A percentile compares a stretch with the other conserved stretches of the same genome.
These are phyloP conservation scores for Lactifluus echinatus DNA, from an alignment of 768 basidiomycete genomes.

Conservation along the genomic window DNA sequence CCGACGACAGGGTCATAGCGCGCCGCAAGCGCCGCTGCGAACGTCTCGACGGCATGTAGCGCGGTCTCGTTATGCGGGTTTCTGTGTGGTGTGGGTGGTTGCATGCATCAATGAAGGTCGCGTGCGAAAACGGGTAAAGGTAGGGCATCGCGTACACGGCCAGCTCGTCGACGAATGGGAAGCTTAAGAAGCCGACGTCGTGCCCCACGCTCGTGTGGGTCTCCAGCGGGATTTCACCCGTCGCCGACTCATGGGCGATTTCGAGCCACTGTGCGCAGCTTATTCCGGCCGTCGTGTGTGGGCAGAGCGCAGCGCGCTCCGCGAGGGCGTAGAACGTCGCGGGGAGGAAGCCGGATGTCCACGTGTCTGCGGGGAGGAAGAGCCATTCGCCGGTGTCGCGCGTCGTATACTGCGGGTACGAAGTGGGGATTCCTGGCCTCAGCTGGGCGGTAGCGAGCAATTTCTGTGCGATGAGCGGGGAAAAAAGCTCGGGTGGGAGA, in stretches of 20 bases:
- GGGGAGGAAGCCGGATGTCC: constrained; percentile 66
- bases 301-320: constrained; percentile 42
- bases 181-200: constrained; percentile 66
- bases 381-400: constrained; percentile 43
- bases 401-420: constrained; percentile 55
- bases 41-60: constrained; percentile 44
- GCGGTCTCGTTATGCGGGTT: constrained; percentile 52
- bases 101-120: neutral
- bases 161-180: constrained; percentile 57
- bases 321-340: constrained; percentile 51
- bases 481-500: constrained; percentile 46
- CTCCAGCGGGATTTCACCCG: constrained; percentile 43
- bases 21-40: constrained; percentile 46
- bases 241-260: constrained; percentile 43
- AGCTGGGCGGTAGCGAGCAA: constrained; percentile 45
- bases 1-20: constrained; percentile 54
- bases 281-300: constrained; percentile 29
- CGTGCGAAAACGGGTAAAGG: neutral
- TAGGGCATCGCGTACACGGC: constrained; percentile 35
- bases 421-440: constrained; percentile 32
- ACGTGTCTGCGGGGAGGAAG: constrained; percentile 45
- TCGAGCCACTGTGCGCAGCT: constrained; percentile 47
- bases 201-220: constrained; percentile 44
- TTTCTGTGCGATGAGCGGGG: constrained; percentile 49
- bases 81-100: constrained; percentile 27